Conservation (phyloP, 495 filamentous ascomycete genomes). For the Penicillium roqueforti region DNA sequence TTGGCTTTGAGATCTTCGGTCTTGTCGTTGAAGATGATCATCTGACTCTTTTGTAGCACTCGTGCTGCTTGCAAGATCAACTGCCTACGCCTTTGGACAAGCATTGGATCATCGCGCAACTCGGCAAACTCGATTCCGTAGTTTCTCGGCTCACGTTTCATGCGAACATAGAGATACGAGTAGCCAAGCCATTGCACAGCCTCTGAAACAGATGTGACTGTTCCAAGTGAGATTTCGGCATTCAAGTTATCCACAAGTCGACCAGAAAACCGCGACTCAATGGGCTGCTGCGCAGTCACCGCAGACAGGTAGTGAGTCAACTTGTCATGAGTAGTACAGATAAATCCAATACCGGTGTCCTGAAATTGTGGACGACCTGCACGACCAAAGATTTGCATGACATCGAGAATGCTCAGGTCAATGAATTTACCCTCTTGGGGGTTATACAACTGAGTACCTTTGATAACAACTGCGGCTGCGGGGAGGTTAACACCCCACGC, state of each 20-base stretch:
- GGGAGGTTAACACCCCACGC: slow-evolving; percentile 97
- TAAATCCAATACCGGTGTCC: slow-evolving; percentile 93
- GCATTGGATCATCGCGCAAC: slow-evolving; percentile 74
- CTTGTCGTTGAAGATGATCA: slow-evolving; percentile 95
- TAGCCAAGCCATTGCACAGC: slow-evolving; percentile 97
- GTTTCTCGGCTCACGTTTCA: slow-evolving; percentile 82
- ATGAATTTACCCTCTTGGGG: slow-evolving; percentile 94
- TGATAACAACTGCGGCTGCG: slow-evolving; percentile 90
- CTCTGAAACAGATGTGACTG: slow-evolving; percentile 90
- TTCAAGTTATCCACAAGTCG: slow-evolving; percentile 96
- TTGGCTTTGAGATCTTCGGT: slow-evolving; percentile 90
- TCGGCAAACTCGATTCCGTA: slow-evolving; percentile 99
- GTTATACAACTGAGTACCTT: slow-evolving; percentile 95
- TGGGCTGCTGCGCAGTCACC: slow-evolving; percentile 92
- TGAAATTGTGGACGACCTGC: slow-evolving; percentile 96
- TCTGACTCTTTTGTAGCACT: slow-evolving; percentile 84
- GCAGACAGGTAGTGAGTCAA: slow-evolving; percentile 87
- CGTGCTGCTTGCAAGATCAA: slow-evolving; percentile 83
- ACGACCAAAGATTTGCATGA: slow-evolving; percentile 97
- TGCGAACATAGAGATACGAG: slow-evolving; percentile 93
- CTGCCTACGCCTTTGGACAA: slow-evolving; percentile 76
- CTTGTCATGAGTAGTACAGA: slow-evolving; percentile 91
- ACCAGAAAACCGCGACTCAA: slow-evolving; percentile 87
- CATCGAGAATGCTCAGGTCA: slow-evolving; percentile 93
- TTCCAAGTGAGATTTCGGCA: slow-evolving; percentile 89